phyloP scores from a whole-genome alignment of 2,329 filamentous ascomycete species.

The Remersonia thermophila region DNA sequence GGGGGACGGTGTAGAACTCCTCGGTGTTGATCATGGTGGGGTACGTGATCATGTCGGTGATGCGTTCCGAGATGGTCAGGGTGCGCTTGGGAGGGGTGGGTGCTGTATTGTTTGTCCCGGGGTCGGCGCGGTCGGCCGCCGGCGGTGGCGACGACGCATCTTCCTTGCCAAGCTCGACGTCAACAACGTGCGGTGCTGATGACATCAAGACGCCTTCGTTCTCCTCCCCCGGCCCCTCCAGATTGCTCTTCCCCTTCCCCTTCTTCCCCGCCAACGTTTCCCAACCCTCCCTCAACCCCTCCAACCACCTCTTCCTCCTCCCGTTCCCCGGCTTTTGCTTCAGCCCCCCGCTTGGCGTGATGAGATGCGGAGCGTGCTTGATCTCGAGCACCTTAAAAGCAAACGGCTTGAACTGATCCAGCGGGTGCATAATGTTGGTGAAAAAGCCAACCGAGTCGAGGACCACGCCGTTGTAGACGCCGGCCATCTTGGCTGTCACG shows the following conservation, averaged over 20 bases:
- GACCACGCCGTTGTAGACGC: conserved; percentile 44
- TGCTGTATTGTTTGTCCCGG: not conserved
- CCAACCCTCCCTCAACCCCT: not conserved
- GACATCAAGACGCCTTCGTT: too few relatives aligned
- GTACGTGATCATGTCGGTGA: conserved; percentile 32
- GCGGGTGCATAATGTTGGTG: conserved; percentile 46
- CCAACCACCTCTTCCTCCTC: not conserved
- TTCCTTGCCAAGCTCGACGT: not conserved
- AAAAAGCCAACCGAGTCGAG: conserved; percentile 48
- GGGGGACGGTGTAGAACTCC: conserved; percentile 35
- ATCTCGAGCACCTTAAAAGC: conserved; percentile 38
- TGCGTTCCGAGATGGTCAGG: conserved; percentile 27
- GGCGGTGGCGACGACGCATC: not conserved
- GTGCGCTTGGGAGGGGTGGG: conserved; percentile 18
- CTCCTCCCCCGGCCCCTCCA: too few relatives aligned
- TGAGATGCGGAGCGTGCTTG: conserved; percentile 27
- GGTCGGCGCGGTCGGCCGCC: conserved; percentile 5
- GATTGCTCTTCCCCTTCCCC: too few relatives aligned
- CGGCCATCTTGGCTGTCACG: conserved; percentile 40
- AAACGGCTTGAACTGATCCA: conserved; percentile 36
- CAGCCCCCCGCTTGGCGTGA: conserved; percentile 17
- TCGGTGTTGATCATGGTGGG: conserved; percentile 28
- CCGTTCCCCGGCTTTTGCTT: conserved; percentile 9
- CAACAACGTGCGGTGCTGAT: not conserved
- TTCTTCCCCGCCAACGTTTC: too few relatives aligned